phyloP scores from a whole-genome alignment of 352 stramenopile genomes.

The Phytopythium oedochilum region DNA sequence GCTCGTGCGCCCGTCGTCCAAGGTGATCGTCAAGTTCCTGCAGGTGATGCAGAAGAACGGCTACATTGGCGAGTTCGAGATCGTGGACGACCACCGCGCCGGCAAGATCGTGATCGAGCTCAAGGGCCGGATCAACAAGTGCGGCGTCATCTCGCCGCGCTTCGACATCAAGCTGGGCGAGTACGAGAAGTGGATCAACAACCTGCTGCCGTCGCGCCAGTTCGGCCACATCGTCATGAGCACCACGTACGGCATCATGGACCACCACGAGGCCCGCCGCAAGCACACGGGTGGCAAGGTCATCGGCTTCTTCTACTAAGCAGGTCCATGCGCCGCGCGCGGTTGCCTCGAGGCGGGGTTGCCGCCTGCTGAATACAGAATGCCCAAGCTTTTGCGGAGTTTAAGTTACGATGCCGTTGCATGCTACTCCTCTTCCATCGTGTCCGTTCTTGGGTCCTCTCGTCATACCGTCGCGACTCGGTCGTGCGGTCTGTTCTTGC shows the following conservation, averaged over 20 bases:
- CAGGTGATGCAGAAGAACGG: slow-evolving; percentile 99
- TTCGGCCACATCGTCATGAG: slow-evolving; percentile 97
- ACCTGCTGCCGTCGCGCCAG: slow-evolving; percentile 97
- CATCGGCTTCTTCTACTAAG: slow-evolving; percentile 99
- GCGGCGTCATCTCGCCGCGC: slow-evolving; percentile 98
- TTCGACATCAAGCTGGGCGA: slow-evolving; percentile 97
- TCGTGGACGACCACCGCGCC: slow-evolving; percentile 99
- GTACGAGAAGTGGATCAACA: slow-evolving; percentile 99
- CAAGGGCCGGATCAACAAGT: slow-evolving; percentile 99
- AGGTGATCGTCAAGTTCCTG: slow-evolving; percentile 99
- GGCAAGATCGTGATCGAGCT: slow-evolving; percentile 99
- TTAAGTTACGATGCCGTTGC: background rate
- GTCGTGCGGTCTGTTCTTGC: too few relatives aligned
- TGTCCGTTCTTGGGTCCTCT: too few relatives aligned
- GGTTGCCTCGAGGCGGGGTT: too few relatives aligned
- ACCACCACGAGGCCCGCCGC: slow-evolving; percentile 93
- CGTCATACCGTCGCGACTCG: too few relatives aligned
- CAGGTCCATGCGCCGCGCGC: background rate
- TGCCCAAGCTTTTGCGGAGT: slow-evolving; percentile 6
- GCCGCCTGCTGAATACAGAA: slow-evolving; percentile 5
- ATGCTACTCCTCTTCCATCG: too few relatives aligned
- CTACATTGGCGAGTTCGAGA: slow-evolving; percentile 99
- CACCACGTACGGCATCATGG: slow-evolving; percentile 91
- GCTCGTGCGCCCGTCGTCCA: slow-evolving; percentile 98
- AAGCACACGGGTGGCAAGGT: slow-evolving; percentile 99